Percentiles rank a stretch among this genome's conserved stretches.
Conservation (phyloP, 2,329 filamentous ascomycete species). For the Thelonectria olida region DNA sequence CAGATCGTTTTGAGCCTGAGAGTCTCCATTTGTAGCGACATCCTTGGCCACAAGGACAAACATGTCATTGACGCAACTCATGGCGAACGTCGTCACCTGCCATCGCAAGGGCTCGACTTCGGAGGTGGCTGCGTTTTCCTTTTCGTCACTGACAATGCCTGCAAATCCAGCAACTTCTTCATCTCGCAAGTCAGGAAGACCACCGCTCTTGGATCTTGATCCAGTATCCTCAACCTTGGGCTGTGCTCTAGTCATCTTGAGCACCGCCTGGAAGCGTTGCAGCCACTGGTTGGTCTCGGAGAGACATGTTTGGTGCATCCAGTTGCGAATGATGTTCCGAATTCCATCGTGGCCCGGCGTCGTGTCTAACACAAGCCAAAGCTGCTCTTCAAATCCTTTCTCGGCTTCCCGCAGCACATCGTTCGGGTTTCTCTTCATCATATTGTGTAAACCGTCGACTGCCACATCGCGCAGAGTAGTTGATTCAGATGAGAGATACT, state of each 20-base stretch:
- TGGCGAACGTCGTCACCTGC: constrained; percentile 95
- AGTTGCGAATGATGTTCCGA: constrained; percentile 89
- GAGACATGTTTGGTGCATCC: constrained; percentile 90
- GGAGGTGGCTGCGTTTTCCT: constrained; percentile 56
- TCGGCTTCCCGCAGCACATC: constrained; percentile 82
- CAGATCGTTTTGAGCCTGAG: constrained; percentile 78
- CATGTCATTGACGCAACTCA: constrained; percentile 87
- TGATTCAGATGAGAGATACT: constrained; percentile 75
- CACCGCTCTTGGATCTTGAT: constrained; percentile 55
- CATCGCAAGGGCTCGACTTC: constrained; percentile 91
- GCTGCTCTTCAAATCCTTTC: constrained; percentile 83
- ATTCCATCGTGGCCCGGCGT: constrained; percentile 80
- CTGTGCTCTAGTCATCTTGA: constrained; percentile 85
- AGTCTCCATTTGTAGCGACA: constrained; percentile 79
- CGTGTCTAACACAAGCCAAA: constrained; percentile 90
- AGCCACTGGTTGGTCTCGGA: constrained; percentile 87
- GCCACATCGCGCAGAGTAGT: constrained; percentile 79
- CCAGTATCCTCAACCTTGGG: constrained; percentile 61
- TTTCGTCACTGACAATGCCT: constrained; percentile 67
- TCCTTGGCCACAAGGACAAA: constrained; percentile 83
- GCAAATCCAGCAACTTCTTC: constrained; percentile 98
- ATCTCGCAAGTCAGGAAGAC: constrained; percentile 84
- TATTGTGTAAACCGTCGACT: constrained; percentile 87
- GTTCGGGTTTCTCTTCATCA: constrained; percentile 92
- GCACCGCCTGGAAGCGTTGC: constrained; percentile 84